These are phyloP conservation scores for Phytophthora sp. DNA, from an alignment of 352 stramenopile genomes.

Conservation along the genomic window DNA sequence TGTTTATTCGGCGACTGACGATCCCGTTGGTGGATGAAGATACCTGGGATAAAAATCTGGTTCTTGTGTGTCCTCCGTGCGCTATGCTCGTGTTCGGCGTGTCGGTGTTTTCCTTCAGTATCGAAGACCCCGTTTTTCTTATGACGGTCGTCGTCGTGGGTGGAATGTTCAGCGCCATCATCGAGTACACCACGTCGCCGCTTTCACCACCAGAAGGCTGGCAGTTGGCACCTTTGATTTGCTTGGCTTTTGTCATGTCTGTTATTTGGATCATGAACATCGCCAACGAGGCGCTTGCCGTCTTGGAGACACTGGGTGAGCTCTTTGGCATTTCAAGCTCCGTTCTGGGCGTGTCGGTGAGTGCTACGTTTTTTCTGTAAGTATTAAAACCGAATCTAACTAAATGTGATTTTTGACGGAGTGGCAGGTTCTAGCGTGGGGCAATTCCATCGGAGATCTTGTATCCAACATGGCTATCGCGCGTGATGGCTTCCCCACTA, in stretches of 20 bases:
- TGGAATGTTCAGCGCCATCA: conserved; percentile 43
- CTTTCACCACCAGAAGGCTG: conserved; percentile 57
- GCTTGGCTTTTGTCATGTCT: conserved; percentile 83
- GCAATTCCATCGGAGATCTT: conserved; percentile 82
- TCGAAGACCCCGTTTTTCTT: conserved; percentile 58
- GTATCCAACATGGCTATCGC: conserved; percentile 84
- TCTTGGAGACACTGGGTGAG: conserved; percentile 74
- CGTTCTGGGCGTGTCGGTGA: conserved; percentile 78
- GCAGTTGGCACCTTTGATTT: conserved; percentile 63
- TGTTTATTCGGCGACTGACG: conserved; percentile 71
- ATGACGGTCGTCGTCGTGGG: conserved; percentile 49
- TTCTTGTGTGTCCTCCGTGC: conserved; percentile 67
- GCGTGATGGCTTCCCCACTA: conserved; percentile 78
- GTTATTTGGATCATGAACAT: conserved; percentile 91
- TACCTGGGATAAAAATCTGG: conserved; percentile 81
- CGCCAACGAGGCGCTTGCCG: conserved; percentile 74
- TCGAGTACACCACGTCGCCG: conserved; percentile 55
- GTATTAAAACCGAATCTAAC: conserved; percentile 5
- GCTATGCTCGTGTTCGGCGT: conserved; percentile 64
- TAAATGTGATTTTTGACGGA: conserved; percentile 15
- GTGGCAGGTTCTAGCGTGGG: conserved; percentile 73
- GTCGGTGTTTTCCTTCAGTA: conserved; percentile 55
- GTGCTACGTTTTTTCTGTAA: conserved; percentile 15
- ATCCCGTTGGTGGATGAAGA: conserved; percentile 84
- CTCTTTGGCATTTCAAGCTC: conserved; percentile 82